phyloP scores from a whole-genome alignment of 2,329 filamentous ascomycete genomes.

The Cordyceps fumosorosea region DNA sequence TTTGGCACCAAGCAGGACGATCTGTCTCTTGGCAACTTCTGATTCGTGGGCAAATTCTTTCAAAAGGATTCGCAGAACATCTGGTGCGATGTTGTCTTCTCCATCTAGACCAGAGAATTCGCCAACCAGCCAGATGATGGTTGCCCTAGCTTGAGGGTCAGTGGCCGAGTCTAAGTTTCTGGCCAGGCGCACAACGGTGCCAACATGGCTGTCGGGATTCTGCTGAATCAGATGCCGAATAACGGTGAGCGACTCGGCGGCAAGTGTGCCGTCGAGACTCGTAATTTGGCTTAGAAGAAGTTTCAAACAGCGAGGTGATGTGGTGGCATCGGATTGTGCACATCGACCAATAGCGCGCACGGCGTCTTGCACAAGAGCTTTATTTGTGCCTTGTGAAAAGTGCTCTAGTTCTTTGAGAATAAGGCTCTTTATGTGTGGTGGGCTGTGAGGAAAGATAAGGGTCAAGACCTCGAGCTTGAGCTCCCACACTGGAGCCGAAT shows the following conservation, averaged over 20 bases:
- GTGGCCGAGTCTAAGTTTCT: conserved; percentile 86
- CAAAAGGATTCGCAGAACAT: conserved; percentile 81
- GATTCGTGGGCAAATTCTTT: conserved; percentile 80
- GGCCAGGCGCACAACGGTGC: conserved; percentile 81
- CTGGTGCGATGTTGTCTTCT: conserved; percentile 84
- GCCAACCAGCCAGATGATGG: conserved; percentile 94
- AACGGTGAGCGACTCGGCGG: conserved; percentile 89
- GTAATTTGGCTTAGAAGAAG: conserved; percentile 83
- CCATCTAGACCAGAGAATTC: conserved; percentile 79
- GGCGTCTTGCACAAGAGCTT: conserved; percentile 75
- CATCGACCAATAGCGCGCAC: conserved; percentile 91
- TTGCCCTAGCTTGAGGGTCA: conserved; percentile 82
- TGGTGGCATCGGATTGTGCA: conserved; percentile 67
- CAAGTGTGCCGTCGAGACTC: conserved; percentile 77
- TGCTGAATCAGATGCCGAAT: conserved; percentile 94
- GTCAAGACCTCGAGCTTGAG: conserved; percentile 89
- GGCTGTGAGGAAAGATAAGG: conserved; percentile 80
- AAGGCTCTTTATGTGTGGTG: conserved; percentile 69
- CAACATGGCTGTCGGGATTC: conserved; percentile 70
- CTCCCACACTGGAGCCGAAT: conserved; percentile 76
- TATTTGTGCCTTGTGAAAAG: conserved; percentile 70
- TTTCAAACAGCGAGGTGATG: conserved; percentile 71
- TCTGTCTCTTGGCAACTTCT: conserved; percentile 83
- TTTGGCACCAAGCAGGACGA: conserved; percentile 89
- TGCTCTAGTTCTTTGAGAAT: conserved; percentile 91